These are phyloP conservation scores for Lumnitzera littorea DNA, from an alignment of 345 rosid species.

Conservation along the genomic window DNA sequence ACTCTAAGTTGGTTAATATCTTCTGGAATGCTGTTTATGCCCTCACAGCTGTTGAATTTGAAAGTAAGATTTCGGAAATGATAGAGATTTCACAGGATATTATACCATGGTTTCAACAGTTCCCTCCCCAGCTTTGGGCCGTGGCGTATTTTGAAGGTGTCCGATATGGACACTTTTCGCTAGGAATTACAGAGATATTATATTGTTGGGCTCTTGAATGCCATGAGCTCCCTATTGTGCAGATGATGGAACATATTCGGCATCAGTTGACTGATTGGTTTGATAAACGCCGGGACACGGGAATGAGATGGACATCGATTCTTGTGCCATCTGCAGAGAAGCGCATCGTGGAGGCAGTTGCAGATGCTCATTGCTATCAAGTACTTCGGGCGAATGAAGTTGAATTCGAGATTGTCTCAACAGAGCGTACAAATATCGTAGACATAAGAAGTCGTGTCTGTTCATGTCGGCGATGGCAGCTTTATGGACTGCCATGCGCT, in stretches of 20 bases:
- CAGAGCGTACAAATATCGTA: slow-evolving; percentile 90
- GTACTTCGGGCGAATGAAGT: slow-evolving; percentile 94
- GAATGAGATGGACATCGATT: slow-evolving; percentile 77
- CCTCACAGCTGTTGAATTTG: slow-evolving; percentile 78
- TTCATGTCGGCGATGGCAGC: slow-evolving; percentile 95
- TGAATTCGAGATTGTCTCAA: slow-evolving; percentile 97
- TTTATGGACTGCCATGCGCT: slow-evolving; percentile 90
- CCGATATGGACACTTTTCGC: slow-evolving; percentile 77
- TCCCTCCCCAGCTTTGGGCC: slow-evolving; percentile 48
- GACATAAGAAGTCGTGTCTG: slow-evolving; percentile 76
- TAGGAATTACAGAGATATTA: slow-evolving; percentile 76
- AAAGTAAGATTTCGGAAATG: slow-evolving; percentile 76
- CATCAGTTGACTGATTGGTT: slow-evolving; percentile 58
- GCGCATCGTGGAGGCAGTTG: slow-evolving; percentile 64
- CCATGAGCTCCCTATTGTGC: slow-evolving; percentile 89
- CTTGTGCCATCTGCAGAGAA: slow-evolving; percentile 95
- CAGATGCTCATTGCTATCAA: slow-evolving; percentile 91
- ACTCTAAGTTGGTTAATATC: slow-evolving; percentile 80
- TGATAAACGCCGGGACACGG: slow-evolving; percentile 52
- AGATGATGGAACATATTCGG: slow-evolving; percentile 91
- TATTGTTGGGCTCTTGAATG: slow-evolving; percentile 96
- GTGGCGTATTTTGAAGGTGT: slow-evolving; percentile 62
- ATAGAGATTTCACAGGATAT: slow-evolving; percentile 84
- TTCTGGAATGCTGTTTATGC: slow-evolving; percentile 98
- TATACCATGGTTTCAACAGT: slow-evolving; percentile 49